Evolutionary conservation across 768 basidiomycete genomes (phyloP).

Genomic region (Mycena vitilis): DNA sequence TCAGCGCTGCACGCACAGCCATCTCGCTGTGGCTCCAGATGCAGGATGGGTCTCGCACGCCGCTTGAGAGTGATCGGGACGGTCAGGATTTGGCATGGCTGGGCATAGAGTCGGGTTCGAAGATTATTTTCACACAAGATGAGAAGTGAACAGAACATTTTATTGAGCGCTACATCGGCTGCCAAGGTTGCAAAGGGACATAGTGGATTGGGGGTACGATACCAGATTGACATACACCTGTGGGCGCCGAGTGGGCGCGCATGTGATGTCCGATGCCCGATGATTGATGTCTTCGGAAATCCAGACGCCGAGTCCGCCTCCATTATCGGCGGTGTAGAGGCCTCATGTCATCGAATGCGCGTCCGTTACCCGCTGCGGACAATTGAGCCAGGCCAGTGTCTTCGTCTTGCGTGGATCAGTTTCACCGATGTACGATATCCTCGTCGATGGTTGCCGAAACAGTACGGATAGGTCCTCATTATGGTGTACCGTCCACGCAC

Average conservation of each 20-base stretch:
- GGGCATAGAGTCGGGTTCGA: conserved; percentile 70
- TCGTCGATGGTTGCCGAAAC: conserved; percentile 13
- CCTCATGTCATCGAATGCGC: conserved; percentile 1
- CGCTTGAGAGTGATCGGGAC: conserved; percentile 62
- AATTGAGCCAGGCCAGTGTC: background rate
- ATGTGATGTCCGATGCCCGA: background rate
- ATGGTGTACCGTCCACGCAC: conserved; percentile 28
- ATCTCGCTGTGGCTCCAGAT: conserved; percentile 69
- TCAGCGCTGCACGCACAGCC: conserved; percentile 44
- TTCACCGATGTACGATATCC: conserved; percentile 14
- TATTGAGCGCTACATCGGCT: too few relatives aligned
- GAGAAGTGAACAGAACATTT: conserved; percentile 26
- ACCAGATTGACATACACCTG: conserved; percentile 7
- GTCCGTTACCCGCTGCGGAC: conserved; percentile 7
- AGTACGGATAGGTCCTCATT: conserved; percentile 33
- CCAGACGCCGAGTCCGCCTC: background rate
- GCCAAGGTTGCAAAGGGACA: background rate
- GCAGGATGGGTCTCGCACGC: conserved; percentile 57
- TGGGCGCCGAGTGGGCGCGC: conserved; percentile 14
- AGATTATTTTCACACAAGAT: conserved; percentile 48
- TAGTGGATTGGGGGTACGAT: background rate
- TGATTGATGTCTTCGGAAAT: background rate
- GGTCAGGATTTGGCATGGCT: conserved; percentile 73
- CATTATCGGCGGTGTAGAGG: background rate
- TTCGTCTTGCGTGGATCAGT: background rate